A percentile compares a stretch with the other conserved stretches of the same genome.
phyloP scores from a whole-genome alignment of 2,329 filamentous ascomycete genomes.

The Elsinoe perseae region DNA sequence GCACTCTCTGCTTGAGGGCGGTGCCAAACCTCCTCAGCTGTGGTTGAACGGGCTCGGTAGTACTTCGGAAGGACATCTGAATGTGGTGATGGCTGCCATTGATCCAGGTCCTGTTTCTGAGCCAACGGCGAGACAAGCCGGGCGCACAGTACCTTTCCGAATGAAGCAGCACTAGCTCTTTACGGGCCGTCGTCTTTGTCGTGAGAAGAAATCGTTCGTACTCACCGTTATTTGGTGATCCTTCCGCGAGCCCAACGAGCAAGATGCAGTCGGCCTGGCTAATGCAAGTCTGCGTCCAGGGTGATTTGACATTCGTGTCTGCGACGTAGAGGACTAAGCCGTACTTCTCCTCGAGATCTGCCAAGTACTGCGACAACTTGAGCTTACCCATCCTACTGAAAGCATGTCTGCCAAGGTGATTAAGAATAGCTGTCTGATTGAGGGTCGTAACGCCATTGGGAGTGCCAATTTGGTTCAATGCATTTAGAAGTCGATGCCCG shows the following conservation, averaged over 20 bases:
- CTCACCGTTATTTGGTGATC: conserved; percentile 83
- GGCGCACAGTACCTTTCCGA: conserved; percentile 78
- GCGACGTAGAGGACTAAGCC: conserved; percentile 92
- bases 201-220: conserved; percentile 94
- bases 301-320: conserved; percentile 92
- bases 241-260: conserved; percentile 82
- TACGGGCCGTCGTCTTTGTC: conserved; percentile 93
- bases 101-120: conserved; percentile 87
- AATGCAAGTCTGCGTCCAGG: conserved; percentile 98
- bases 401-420: conserved; percentile 89
- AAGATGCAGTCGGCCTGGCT: conserved; percentile 94
- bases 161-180: conserved; percentile 84
- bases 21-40: conserved; percentile 72
- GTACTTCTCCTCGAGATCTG: conserved; percentile 94
- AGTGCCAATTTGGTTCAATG: conserved; percentile 80
- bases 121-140: conserved; percentile 79
- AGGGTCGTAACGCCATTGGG: conserved; percentile 84
- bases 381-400: conserved; percentile 97
- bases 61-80: conserved; percentile 81
- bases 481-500: conserved; percentile 77
- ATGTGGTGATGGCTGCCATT: conserved; percentile 97
- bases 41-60: conserved; percentile 67
- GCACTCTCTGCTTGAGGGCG: conserved; percentile 83
- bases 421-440: conserved; percentile 88
- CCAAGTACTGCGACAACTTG: conserved; percentile 89